Base-by-base conservation (phyloP, 2,329 filamentous ascomycete species). In the Penicillium expansum region DNA sequence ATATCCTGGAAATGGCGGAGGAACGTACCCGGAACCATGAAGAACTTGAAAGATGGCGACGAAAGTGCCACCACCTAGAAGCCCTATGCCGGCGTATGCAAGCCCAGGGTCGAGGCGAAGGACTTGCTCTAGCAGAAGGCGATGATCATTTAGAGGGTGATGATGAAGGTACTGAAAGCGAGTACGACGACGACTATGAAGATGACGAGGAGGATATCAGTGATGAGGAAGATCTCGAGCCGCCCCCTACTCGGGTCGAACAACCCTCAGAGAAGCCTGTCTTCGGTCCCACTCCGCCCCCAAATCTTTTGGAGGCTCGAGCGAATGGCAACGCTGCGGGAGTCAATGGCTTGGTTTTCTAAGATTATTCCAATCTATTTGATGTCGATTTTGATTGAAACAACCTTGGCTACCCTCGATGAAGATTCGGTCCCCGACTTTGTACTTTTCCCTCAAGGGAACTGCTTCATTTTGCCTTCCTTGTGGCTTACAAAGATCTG, bases 31-130 rank as follows among this genome's bases (percentile, higher is more conserved):
- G 88, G 66, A 85, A 86, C 67, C 84, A 91, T 63, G 85, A 88
- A 63, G 87, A 91, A 62, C 81, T 92, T 52, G 90, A 96, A 63
- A 86, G 88, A 35, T 86, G 91, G 71, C 88, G 87, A 70, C 90
- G 89, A 77, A 92, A 92, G 80, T 91, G 92, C 68, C 88, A 91
- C 60, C 95, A 96, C 75, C 85, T 99, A 55, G 93, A 93, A 76
- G 92, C 90, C 71, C 90, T 97, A 68, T 96, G 96, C 76, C 90
- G 94, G 61, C 91, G 92, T 68, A 96, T 97, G 91, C 93, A 97
- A 75, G 90, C 91, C 63, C 92, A 97, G 70, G 92, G 93, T 16
- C 87, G 93, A 58, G 91, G 91, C 54, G 83, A 89, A 57, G 86
- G 85, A 56, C 80, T 84, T 77, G 83, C 79, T 57, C 80, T 84